Base-by-base conservation (phyloP, 2,329 filamentous ascomycete species). In the Colletotrichum lini region DNA sequence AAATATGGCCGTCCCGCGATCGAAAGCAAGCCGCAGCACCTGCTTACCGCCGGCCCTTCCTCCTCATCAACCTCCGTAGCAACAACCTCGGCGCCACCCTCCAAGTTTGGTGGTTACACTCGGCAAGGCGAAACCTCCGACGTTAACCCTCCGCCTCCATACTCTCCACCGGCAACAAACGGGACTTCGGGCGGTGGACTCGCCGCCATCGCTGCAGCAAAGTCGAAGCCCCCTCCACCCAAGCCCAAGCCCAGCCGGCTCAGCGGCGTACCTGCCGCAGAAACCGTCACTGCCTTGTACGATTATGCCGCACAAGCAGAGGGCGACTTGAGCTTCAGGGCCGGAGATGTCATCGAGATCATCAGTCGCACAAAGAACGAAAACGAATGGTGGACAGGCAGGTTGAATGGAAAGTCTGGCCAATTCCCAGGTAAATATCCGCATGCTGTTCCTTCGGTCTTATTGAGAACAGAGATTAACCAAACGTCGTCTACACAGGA, bases 341-440 rank as follows among this genome's bases (percentile, higher is more conserved):
- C 94, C 0, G 95, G 96, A 6, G 96, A 99, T 73, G 84, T 93
- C 5, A 98, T 99, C 77, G 95, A 98, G 81, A 95, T 99, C 76
- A 81, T 96, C 2, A 88, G 87, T 72, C 89, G 94, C 75, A 97
- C 94, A n/a, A 87, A 89, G 73, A 98, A 98, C 77, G 92, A 94
- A 62, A 98, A 99, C 76, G 96, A 99, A 82, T 99, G 96, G 96
- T 99, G 96, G 96, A 92, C 88, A 10, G 96, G 96, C 47, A 93
- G 90, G 79, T 79, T 97, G 65, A 87, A 92, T 70, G 94, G 93
- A 59, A 92, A 92, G 82, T 86, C 93, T 78, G 96, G 96, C 35
- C 96, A 98, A 79, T 99, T 99, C 81, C 96, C 96, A 83, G 96
- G 96, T 98, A 87, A 44, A 57, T 52, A 38, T 26, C 13, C 9